Base-by-base conservation (phyloP, 257 asterid genomes). In the Mentha longifolia region DNA sequence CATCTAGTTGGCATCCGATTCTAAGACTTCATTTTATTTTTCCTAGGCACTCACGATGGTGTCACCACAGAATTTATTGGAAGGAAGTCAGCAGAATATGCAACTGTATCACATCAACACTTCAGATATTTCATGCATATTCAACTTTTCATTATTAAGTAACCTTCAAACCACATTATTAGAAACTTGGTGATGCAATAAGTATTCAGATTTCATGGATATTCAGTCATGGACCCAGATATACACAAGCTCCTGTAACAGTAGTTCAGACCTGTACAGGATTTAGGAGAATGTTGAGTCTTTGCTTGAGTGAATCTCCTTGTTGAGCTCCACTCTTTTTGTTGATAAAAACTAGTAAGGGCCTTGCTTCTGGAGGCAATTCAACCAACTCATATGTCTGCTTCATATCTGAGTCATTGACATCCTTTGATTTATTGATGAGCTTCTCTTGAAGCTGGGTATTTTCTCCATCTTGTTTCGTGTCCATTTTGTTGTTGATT, bases 281-380 rank as follows among this genome's bases (percentile, higher is more conserved):
- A 78, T 95, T 95, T 54, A 95, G 84, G 74, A 95, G 91, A 77
- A 88, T 66, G 80, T 89, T 89, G 69, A 95, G 79, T 65, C 97
- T 83, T 77, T 75, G 97, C 84, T 81, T 87, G 76, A 92, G 88
- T 42, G 95, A 81, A 73, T 87, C 84, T 71, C 98, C 99, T 72
- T 93, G 81, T 80, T 88, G 98, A 80, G 99, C 99, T 75, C 99
- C 99, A 84, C 99, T 95, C 81, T 89, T 95, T 83, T 87, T 89
- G 88, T 92, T 95, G 68, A 89, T 85, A 73, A 92, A 95, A 57
- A 89, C 96, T 69, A 95, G 75, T 78, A 95, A 78, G 46, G 99
- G 98, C 69, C 99, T 88, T 49, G 96, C 86, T 46, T 92, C 98
- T 65, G 94, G 77, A 77, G 98, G 97, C 79, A 95, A 81, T 76